Conservation (phyloP, 352 stramenopile genomes). For the Phytophthora boehmeriae region DNA sequence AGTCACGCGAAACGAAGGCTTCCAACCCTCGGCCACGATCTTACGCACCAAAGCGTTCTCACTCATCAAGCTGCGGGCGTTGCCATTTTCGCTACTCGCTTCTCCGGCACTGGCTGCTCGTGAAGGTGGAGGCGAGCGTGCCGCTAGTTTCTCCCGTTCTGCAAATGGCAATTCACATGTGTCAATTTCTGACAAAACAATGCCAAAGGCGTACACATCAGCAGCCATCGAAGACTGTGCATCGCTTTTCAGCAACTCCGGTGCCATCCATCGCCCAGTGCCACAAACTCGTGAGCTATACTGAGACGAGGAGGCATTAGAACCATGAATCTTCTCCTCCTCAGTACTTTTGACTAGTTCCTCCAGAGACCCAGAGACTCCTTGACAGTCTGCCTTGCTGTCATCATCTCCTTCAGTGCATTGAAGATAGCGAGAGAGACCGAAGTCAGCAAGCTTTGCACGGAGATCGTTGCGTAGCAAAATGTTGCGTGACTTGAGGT, state of each 20-base stretch:
- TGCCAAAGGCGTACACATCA: constrained; percentile 89
- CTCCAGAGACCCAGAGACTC: neutral
- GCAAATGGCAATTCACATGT: constrained; percentile 68
- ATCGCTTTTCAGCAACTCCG: constrained; percentile 78
- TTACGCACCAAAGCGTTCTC: constrained; percentile 57
- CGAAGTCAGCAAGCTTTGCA: constrained; percentile 52
- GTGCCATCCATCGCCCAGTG: constrained; percentile 83
- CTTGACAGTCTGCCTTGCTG: neutral
- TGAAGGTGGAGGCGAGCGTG: constrained; percentile 11
- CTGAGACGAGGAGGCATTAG: constrained; percentile 5
- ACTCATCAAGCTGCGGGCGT: constrained; percentile 23
- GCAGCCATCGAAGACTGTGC: constrained; percentile 74
- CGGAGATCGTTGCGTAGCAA: constrained; percentile 39
- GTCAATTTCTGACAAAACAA: constrained; percentile 84
- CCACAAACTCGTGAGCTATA: constrained; percentile 35
- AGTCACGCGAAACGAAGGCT: constrained; percentile 46
- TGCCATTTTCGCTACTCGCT: constrained; percentile 28
- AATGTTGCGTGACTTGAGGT: constrained; percentile 49
- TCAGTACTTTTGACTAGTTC: neutral
- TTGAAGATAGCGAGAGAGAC: constrained; percentile 39
- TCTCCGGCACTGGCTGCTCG: constrained; percentile 11
- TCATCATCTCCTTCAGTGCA: constrained; percentile 12
- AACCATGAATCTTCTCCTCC: neutral
- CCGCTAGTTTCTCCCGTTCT: constrained; percentile 31
- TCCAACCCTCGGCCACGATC: constrained; percentile 56